Percentiles rank a stretch among this genome's conserved stretches.
Evolutionary conservation across 2,329 filamentous ascomycete genomes (phyloP).

Genomic region (Pseudogymnoascus sp.): DNA sequence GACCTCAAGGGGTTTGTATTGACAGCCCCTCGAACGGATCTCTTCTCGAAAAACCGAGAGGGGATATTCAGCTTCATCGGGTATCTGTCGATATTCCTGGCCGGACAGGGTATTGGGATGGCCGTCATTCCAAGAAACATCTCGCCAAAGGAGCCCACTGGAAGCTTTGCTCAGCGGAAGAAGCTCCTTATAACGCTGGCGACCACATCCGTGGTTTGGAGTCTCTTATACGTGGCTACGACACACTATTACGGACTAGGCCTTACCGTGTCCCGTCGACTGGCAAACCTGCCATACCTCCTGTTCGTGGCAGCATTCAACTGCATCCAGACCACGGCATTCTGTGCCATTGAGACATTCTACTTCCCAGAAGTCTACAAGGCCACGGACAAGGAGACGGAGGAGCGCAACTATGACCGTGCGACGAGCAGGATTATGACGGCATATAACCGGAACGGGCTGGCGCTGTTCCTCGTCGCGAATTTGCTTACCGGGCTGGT

Average conservation of each 20-base stretch:
- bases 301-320: conserved; percentile 93
- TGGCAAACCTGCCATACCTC: conserved; percentile 90
- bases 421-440: conserved; percentile 76
- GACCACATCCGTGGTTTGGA: conserved; percentile 61
- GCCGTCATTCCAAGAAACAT: conserved; percentile 60
- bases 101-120: conserved; percentile 77
- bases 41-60: conserved; percentile 86
- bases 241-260: conserved; percentile 67
- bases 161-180: conserved; percentile 39
- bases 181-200: conserved; percentile 56
- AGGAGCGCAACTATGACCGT: conserved; percentile 54
- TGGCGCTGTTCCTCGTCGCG: conserved; percentile 76
- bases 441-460: conserved; percentile 81
- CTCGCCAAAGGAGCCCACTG: conserved; percentile 34
- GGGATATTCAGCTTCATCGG: conserved; percentile 92
- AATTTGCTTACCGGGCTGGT: conserved; percentile 85
- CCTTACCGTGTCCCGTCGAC: conserved; percentile 71
- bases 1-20: conserved; percentile 76
- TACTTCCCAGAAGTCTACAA: conserved; percentile 69
- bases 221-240: conserved; percentile 57
- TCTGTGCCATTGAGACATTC: conserved; percentile 67
- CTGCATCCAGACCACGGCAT: conserved; percentile 68
- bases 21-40: conserved; percentile 66
- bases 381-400: conserved; percentile 44
- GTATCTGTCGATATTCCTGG: conserved; percentile 90